These are phyloP conservation scores for Cutaneotrichosporon cyanovorans DNA, from an alignment of 1,284 basidiomycete species.

Conservation along the genomic window DNA sequence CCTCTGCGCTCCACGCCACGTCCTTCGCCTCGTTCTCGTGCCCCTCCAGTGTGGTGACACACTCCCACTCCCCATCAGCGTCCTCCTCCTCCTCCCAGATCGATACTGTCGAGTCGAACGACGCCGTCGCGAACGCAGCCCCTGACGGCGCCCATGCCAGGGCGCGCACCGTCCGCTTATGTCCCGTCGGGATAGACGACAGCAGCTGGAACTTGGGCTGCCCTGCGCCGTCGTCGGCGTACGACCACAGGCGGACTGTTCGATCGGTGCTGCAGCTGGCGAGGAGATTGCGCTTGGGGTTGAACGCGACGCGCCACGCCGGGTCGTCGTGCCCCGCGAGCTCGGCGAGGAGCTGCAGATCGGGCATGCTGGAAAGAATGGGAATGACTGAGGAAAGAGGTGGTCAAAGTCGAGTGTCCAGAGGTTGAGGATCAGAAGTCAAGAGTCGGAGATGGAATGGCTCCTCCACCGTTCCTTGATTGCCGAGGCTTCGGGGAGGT, in stretches of 20 bases:
- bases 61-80: conserved; percentile 48
- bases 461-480: background rate
- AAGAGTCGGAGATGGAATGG: background rate
- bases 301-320: conserved; percentile 88
- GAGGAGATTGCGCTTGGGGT: conserved; percentile 69
- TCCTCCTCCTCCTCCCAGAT: conserved; percentile 70
- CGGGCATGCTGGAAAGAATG: background rate
- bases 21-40: conserved; percentile 98
- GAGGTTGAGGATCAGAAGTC: background rate
- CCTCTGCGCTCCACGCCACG: conserved; percentile 72
- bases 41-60: conserved; percentile 79
- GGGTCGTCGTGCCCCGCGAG: conserved; percentile 68
- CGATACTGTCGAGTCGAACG: conserved; percentile 88
- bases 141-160: conserved; percentile 89
- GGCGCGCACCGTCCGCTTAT: conserved; percentile 82
- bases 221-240: conserved; percentile 43
- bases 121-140: conserved; percentile 80
- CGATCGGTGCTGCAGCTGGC: conserved; percentile 94
- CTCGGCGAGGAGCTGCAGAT: conserved; percentile 18
- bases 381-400: background rate
- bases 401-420: background rate
- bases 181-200: conserved; percentile 68
- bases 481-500: background rate
- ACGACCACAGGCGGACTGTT: conserved; percentile 76
- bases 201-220: conserved; percentile 52